Evolutionary conservation across 176 grass and related monocot genomes (phyloP), one percentile per base, ranked within the genome.

Genomic region (Cenchrus purpureus): DNA sequence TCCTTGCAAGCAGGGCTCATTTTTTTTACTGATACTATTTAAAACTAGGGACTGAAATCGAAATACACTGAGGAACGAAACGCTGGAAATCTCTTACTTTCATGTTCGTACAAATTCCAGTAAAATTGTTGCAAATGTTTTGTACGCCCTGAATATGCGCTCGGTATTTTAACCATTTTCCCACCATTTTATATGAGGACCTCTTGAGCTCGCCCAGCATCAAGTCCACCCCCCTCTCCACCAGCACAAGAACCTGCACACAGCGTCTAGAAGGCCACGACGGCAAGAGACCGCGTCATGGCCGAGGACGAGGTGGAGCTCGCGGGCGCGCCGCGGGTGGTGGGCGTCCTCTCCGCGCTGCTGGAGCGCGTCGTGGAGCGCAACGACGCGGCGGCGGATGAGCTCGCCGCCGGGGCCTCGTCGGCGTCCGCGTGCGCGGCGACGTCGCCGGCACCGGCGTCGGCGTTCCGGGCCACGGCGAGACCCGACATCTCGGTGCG

Each of bases 311-410:
- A 84, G 77, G 79, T 69, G 55, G 42, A 85, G 42, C 75, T 68
- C 5, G 53, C 15, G 63, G 76, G 70, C 65, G 53, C 88, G 65
- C 88, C 93, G 7, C 78, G 87, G n/a, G 90, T 95, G 63, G 87
- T 90, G 42, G 77, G 34, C 70, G 74, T 84, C 45, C 83, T 93
- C 79, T 90, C 93, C 46, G 64, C 76, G 79, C 52, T 95, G 54
- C 88, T 95, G 5, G 67, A 89, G 34, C 79, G 88, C 32, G 74
- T 89, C 72, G 89, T 75, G 12, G 90, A 92, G 71, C 71, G 86
- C 22, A 95, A 95, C 80, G 91, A 91, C 73, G 77, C 73, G 43
- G 72, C 29, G 74, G 71, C 63, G 49, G 59, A 71, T 10, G 22
- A 52, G 31, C 31, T 44, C 46, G 9, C 69, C 20, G 10, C 42